Conservation (phyloP, 257 asterid genomes). For the Solanum tacnaense region DNA sequence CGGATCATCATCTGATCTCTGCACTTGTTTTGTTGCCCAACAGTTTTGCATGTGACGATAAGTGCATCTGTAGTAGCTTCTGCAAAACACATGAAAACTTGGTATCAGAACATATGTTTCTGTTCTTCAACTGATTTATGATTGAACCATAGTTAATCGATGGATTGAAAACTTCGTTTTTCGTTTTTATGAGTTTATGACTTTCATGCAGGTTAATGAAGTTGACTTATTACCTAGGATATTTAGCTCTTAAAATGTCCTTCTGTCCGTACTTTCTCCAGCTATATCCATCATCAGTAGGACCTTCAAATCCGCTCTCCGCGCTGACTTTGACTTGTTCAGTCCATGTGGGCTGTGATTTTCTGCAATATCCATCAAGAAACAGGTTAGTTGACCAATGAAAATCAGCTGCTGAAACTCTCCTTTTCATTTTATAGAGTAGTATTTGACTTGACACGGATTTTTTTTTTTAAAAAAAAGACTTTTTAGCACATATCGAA, state of each 20-base stretch:
- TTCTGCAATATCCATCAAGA: slow-evolving; percentile 37
- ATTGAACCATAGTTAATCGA: not conserved
- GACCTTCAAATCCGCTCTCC: slow-evolving; percentile 67
- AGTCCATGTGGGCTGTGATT: slow-evolving; percentile 63
- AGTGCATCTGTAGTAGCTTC: slow-evolving; percentile 89
- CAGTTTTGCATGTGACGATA: slow-evolving; percentile 51
- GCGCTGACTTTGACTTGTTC: slow-evolving; percentile 50
- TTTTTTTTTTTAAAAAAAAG: not conserved
- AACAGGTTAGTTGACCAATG: not conserved
- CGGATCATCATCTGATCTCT: slow-evolving; percentile 82
- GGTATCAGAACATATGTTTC: not conserved
- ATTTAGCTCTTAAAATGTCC: slow-evolving; percentile 42
- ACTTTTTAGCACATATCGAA: not conserved
- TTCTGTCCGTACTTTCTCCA: slow-evolving; percentile 83
- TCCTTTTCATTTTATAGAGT: not conserved
- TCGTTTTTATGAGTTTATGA: not conserved
- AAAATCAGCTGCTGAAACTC: not conserved
- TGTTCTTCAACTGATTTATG: not conserved
- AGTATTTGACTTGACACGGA: not conserved
- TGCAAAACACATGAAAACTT: slow-evolving; percentile 17
- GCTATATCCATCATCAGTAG: slow-evolving; percentile 63
- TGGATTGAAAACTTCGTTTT: not conserved
- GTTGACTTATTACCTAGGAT: slow-evolving; percentile 24
- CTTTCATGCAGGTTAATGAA: not conserved
- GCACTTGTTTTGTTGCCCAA: slow-evolving; percentile 92